Base-by-base conservation (phyloP, 495 filamentous ascomycete genomes). In the Xylaria venustula region DNA sequence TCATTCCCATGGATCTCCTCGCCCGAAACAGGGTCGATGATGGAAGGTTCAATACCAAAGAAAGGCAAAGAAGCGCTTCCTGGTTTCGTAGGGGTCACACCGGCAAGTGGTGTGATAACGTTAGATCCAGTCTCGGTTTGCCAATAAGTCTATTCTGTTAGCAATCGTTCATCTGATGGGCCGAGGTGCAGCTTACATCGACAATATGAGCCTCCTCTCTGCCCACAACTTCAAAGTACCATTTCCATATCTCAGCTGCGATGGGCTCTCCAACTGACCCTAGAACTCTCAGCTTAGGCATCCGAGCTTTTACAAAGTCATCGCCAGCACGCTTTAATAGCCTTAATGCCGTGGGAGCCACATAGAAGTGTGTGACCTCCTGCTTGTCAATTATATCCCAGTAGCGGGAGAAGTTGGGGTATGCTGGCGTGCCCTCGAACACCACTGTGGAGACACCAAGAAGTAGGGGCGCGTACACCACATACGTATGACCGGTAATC, bases 401-500 rank as follows among this genome's bases (percentile, higher is more conserved):
- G 81, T 98, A 99, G 61, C 95, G 85, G 20, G 93, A 96, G 85
- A 97, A 98, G 80, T 94, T 87, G 62, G 94, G 94, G 74, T 98
- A 98, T 22, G 94, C 93, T 2, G 94, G 94, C 15, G 94, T 98
- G 66, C 95, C 95, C 79, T 99, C 94, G 64, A 98, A 99, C n/a
- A 99, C 93, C 23, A 99, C 90, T 3, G 94, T 98, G 23, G 93
- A 83, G 62, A 96, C 87, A 79, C 94, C 94, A 41, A 98, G 83
- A 4, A 99, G 81, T 44, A 99, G 83, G 55, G 94, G 94, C 11
- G 94, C 91, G 70, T 99, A 99, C 28, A 99, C 93, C 50, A 97
- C 94, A 69, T 99, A 99, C 47, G 94, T 97, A 77, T 99, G 94
- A n/a, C 94, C 94, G 46, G 95, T 98, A 71, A 99, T 98, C 94